phyloP scores from a whole-genome alignment of 768 basidiomycete species.

The Phlebiopsis gigantea region DNA sequence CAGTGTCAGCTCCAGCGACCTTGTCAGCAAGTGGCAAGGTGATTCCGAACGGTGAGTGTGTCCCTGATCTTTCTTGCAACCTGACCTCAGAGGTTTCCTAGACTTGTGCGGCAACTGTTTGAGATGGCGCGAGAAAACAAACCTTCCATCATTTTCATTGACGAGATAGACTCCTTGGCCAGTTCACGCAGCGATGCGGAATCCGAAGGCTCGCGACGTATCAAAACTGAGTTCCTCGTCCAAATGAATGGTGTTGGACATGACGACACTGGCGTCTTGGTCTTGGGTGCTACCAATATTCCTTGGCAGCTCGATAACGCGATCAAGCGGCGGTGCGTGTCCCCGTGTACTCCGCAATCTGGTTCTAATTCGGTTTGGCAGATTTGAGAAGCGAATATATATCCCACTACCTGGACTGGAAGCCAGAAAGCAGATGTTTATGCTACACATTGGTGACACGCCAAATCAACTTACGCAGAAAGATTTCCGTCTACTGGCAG shows the following conservation, averaged over 20 bases:
- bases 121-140: conserved; percentile 94
- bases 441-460: conserved; percentile 91
- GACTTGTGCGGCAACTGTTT: conserved; percentile 94
- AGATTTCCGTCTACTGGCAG: conserved; percentile 79
- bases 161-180: conserved; percentile 95
- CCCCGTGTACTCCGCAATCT: background rate
- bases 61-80: background rate
- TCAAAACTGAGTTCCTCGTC: conserved; percentile 97
- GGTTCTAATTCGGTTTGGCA: conserved; percentile 22
- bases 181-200: conserved; percentile 96
- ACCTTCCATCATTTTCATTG: conserved; percentile 98
- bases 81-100: conserved; percentile 23
- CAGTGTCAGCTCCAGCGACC: conserved; percentile 89
- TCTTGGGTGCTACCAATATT: conserved; percentile 96
- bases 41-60: conserved; percentile 84
- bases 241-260: conserved; percentile 99
- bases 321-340: conserved; percentile 79
- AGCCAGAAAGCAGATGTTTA: conserved; percentile 92
- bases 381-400: conserved; percentile 97
- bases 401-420: conserved; percentile 95
- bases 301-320: conserved; percentile 98
- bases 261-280: conserved; percentile 93
- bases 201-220: conserved; percentile 92
- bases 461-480: conserved; percentile 76
- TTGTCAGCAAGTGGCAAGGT: conserved; percentile 99